Base-by-base conservation (phyloP, 495 filamentous ascomycete genomes). In the Neurospora sp. region DNA sequence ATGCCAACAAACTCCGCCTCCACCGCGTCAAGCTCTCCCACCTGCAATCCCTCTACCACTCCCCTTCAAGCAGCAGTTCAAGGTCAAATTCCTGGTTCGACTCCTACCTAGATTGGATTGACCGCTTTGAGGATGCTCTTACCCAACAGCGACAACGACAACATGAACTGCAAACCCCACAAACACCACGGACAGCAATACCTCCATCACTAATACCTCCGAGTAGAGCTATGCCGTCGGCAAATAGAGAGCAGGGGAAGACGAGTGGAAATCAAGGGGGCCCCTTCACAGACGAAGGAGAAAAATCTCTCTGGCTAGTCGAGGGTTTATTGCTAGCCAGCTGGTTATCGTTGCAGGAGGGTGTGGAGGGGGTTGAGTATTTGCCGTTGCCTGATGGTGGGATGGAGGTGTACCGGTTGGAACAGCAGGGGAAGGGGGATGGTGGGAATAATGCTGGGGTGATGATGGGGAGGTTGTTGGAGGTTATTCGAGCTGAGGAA, bases 351-450 rank as follows among this genome's bases (percentile, higher is more conserved):
- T 44, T 76, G 73, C 74, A 76, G 42, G 20, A 16, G 9, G 73
- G 69, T 8, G 70, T 74, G 12, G 70, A 38, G 22, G 74, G 70
- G 17, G 74, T 76, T 7, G 74, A 76, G 74, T 76, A 76, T 70
- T 20, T 41, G 22, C 74, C 74, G 14, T 5, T 61, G 0, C 6
- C 27, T 10, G 68, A 53, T 0, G 0, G 5, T 22, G 20, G 44
- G 8, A 48, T 20, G 16, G 74, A 70, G 68, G 53, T 71, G 6
- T 76, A 61, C 20, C 40, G 40, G 16, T 8, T 76, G 61, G 41
- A 70, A 1, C 9, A 53, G 45, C 17, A 12, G n/a, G 20, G 20
- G 20, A 48, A 48, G n/a, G 8, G 8, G n/a, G 3, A 8, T 7
- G 68, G 31, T 4, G 31, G 12, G 68, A 73, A 65, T 40, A 72